phyloP scores from a whole-genome alignment of 75 land plant species.

The Cryptomeria japonica region DNA sequence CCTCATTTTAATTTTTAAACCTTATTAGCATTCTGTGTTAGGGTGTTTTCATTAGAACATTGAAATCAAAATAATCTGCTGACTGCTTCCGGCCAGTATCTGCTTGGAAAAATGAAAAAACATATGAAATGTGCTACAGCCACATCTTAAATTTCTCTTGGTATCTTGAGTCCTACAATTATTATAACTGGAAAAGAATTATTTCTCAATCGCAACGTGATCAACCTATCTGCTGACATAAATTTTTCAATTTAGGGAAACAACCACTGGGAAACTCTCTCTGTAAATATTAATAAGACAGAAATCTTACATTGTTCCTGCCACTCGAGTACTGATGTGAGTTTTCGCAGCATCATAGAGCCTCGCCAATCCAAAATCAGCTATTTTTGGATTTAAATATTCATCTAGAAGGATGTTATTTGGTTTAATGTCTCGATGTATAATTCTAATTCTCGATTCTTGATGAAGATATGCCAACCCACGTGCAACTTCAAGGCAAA shows the following conservation, averaged over 20 bases:
- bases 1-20: neutral
- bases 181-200: neutral
- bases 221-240: neutral
- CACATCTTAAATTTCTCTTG: neutral
- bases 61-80: neutral
- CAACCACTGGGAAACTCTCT: neutral
- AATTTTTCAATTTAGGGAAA: neutral
- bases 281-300: neutral
- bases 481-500: slow-evolving; percentile 38
- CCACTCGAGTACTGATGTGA: slow-evolving; percentile 45
- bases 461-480: slow-evolving; percentile 48
- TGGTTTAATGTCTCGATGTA: slow-evolving; percentile 49
- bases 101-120: neutral
- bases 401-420: slow-evolving; percentile 40
- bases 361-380: slow-evolving; percentile 38
- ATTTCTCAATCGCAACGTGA: neutral
- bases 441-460: slow-evolving; percentile 31
- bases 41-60: neutral
- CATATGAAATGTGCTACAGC: neutral
- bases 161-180: neutral
- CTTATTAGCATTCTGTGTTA: neutral
- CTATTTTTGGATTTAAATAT: slow-evolving; percentile 32
- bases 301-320: slow-evolving; percentile 38
- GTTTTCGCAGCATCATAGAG: slow-evolving; percentile 29
- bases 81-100: neutral